These are phyloP conservation scores for Russula compacta DNA, from an alignment of 768 basidiomycete species.

Conservation along the genomic window DNA sequence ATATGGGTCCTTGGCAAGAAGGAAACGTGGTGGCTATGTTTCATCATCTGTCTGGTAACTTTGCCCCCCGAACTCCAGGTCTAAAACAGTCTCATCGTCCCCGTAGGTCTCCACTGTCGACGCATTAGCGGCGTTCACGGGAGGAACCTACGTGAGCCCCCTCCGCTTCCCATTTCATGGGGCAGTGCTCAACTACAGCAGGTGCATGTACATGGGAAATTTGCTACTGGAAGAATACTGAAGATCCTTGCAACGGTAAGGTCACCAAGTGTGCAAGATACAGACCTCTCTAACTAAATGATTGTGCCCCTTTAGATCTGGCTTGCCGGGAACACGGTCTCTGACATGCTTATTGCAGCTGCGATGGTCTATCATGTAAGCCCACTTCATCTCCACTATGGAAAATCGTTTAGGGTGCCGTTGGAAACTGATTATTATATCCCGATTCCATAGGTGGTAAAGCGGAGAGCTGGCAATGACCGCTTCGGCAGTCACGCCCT, in stretches of 20 bases:
- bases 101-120: not conserved
- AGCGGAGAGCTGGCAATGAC: not conserved
- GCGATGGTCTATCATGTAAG: slow-evolving; percentile 6
- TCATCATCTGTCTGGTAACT: not conserved
- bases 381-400: not conserved
- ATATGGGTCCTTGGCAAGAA: slow-evolving; percentile 18
- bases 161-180: not conserved
- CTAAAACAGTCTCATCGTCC: not conserved
- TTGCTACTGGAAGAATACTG: not conserved
- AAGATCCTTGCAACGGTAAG: not conserved
- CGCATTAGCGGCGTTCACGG: not conserved
- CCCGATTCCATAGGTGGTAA: not conserved
- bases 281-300: not conserved
- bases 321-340: not conserved
- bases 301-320: not conserved
- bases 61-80: not conserved
- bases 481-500: slow-evolving; percentile 4
- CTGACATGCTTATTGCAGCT: slow-evolving; percentile 3
- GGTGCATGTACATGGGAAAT: not conserved
- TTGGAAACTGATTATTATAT: not conserved
- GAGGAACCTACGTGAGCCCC: not conserved
- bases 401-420: no score
- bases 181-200: not conserved
- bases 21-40: not conserved
- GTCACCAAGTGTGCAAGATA: not conserved